Conservation (phyloP, 192 early-diverging fungal genomes). For the Umbelopsis isabellina region DNA sequence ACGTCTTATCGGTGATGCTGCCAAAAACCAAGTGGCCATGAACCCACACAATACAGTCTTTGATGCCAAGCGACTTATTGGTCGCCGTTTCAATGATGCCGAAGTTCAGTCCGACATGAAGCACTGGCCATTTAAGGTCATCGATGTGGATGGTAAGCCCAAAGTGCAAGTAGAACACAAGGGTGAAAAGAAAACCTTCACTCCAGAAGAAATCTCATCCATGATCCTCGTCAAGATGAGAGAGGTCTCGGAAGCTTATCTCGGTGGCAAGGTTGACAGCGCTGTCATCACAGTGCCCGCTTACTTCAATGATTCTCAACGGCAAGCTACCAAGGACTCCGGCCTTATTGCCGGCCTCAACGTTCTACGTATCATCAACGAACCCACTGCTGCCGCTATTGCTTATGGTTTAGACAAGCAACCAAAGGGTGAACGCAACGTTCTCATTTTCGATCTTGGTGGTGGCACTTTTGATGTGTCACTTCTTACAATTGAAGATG, state of each 20-base stretch:
- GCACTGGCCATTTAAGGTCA: constrained; percentile 95
- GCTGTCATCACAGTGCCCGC: constrained; percentile 97
- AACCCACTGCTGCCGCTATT: constrained; percentile 98
- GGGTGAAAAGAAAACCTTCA: constrained; percentile 96
- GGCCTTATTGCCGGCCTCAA: constrained; percentile 95
- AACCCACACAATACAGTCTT: constrained; percentile 98
- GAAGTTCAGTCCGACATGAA: constrained; percentile 99
- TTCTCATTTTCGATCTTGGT: constrained; percentile 98
- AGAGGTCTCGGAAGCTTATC: constrained; percentile 79
- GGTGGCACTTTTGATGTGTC: constrained; percentile 99
- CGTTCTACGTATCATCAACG: constrained; percentile 99
- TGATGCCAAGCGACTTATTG: constrained; percentile 98
- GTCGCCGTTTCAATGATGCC: constrained; percentile 87
- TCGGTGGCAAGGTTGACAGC: constrained; percentile 85
- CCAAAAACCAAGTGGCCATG: constrained; percentile 98
- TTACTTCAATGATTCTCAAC: constrained; percentile 99
- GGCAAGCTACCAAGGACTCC: constrained; percentile 99
- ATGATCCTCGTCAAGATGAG: constrained; percentile 85
- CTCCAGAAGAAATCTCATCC: constrained; percentile 97
- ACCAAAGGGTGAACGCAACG: constrained; percentile 89
- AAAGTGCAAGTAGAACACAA: constrained; percentile 92
- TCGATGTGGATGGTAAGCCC: constrained; percentile 89
- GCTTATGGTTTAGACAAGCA: constrained; percentile 99
- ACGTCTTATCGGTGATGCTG: constrained; percentile 98
- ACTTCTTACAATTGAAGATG: constrained; percentile 95